Conservation (phyloP, 495 filamentous ascomycete genomes). For the Cercophora samala region DNA sequence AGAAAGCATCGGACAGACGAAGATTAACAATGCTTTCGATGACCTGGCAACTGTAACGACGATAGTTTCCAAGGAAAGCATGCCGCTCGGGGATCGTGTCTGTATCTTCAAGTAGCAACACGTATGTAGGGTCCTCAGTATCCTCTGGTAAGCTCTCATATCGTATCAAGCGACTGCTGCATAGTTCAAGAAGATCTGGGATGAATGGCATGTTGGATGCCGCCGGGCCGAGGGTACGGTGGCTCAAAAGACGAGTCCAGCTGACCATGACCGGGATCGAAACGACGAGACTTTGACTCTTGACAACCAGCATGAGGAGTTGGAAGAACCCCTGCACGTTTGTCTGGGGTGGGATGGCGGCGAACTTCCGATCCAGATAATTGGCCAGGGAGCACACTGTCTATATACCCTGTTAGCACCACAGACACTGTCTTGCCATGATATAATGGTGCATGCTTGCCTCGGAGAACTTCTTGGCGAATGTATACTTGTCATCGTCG, state of each 20-base stretch:
- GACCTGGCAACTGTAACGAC: constrained; percentile 79
- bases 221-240: constrained; percentile 61
- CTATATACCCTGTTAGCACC: constrained; percentile 42
- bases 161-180: constrained; percentile 70
- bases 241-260: constrained; percentile 76
- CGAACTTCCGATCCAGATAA: constrained; percentile 73
- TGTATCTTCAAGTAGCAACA: constrained; percentile 86
- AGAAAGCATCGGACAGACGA: constrained; percentile 77
- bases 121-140: constrained; percentile 70
- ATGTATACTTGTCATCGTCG: constrained; percentile 85
- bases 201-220: constrained; percentile 64
- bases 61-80: constrained; percentile 95
- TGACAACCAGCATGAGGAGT: constrained; percentile 73
- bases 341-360: constrained; percentile 48
- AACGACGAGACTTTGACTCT: constrained; percentile 81
- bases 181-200: constrained; percentile 72
- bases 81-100: constrained; percentile 93
- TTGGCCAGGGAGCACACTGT: constrained; percentile 80
- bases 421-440: constrained; percentile 1
- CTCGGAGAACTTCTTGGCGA: constrained; percentile 92
- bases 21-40: constrained; percentile 80
- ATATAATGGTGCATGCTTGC: constrained; percentile 25
- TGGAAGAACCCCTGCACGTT: constrained; percentile 76
- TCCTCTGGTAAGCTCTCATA: constrained; percentile 84
- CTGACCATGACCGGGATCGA: constrained; percentile 89